phyloP scores from a whole-genome alignment of 2,329 filamentous ascomycete genomes.

The Ustulina deusta region DNA sequence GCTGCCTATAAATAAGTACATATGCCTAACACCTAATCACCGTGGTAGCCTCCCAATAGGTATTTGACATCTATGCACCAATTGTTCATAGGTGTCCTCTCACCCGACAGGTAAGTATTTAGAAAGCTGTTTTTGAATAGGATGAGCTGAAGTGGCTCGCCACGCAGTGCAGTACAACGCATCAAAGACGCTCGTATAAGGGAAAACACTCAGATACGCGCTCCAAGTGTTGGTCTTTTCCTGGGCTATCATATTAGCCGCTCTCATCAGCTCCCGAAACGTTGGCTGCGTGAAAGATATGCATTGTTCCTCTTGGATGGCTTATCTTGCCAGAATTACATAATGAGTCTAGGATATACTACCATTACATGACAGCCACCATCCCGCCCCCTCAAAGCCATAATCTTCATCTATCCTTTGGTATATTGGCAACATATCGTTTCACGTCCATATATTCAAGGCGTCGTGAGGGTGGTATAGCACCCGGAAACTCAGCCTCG shows the following conservation, averaged over 20 bases:
- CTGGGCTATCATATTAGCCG: neutral
- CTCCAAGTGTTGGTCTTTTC: slow-evolving; percentile 8
- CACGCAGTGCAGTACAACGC: neutral
- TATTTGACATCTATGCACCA: neutral
- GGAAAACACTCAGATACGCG: neutral
- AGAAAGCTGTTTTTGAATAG: neutral
- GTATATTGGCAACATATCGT: too few relatives aligned
- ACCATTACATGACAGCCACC: neutral
- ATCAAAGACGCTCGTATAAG: neutral
- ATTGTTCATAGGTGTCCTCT: too few relatives aligned
- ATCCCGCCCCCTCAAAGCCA: neutral
- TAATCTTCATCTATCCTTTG: neutral
- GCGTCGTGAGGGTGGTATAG: neutral
- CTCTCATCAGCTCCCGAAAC: slow-evolving; percentile 2
- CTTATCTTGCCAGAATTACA: neutral
- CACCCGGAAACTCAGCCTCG: neutral
- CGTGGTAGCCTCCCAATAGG: too few relatives aligned
- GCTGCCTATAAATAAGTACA: slow-evolving; percentile 28
- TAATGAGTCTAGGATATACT: neutral
- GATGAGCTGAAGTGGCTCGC: neutral
- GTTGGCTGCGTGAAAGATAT: neutral
- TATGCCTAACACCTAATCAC: neutral
- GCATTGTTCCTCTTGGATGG: neutral
- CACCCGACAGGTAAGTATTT: neutral
- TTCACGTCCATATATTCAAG: neutral